Base-by-base conservation (phyloP, 1,139 yeast genomes). In the Pichia sp. region DNA sequence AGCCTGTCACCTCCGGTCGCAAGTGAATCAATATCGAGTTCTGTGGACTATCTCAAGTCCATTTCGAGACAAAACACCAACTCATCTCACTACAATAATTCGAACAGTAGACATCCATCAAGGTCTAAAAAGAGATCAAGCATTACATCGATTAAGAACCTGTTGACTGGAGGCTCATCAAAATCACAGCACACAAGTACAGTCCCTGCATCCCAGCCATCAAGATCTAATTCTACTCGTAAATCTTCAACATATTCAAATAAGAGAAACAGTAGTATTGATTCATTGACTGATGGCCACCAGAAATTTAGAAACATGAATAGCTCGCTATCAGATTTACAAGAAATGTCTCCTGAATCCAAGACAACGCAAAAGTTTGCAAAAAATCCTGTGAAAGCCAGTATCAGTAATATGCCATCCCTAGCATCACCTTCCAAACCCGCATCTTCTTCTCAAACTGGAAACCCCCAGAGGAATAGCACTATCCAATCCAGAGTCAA, bases 401-500 rank as follows among this genome's bases (percentile, higher is more conserved):
- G 10, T 31, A 34, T 17, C 2, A 3, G 17, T 3, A 42, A 43
- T 42, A 24, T 34, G 6, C 46, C 34, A 36, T 36, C 40, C n/a
- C 40, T 36, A 2, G 14, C 45, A 42, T 20, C 45, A n/a, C 12
- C 41, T 17, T 14, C 44, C 29, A 16, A 52, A 50, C 4, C 58
- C 53, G 34, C n/a, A 31, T 4, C 52, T 12, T 2, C 61, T 57
- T 36, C 67, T 14, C 24, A 3, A 42, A 24, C 10, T 8, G 31
- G 31, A 6, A 17, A 17, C 17, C 8, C 12, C 31, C 31, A 44
- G 14, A 42, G 68, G 49, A 80, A 83, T 75, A 78, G 71, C 76
- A 79, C 85, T 0, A 82, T 88, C 54, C 95, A 87, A 67, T 77
- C 81, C 63, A 75, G 95, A 59, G 85, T 87, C 65, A 85, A 84